These are phyloP conservation scores for Trichomonascus vanleenenianus DNA, from an alignment of 805 yeast genomes.

Conservation along the genomic window DNA sequence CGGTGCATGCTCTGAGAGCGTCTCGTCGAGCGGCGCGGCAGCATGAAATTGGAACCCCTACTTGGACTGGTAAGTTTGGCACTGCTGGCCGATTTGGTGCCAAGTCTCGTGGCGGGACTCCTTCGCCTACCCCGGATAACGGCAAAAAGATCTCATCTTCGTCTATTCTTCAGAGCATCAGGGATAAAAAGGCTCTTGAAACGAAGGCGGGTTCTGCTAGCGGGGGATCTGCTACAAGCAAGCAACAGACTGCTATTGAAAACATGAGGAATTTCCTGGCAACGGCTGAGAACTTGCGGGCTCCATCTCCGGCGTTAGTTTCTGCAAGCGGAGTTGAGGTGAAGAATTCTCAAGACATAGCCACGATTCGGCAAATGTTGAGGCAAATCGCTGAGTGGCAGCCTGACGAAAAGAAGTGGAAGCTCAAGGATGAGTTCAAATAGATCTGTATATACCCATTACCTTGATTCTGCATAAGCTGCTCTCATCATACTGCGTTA, in stretches of 20 bases:
- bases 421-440: slow-evolving; percentile 45
- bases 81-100: slow-evolving; percentile 52
- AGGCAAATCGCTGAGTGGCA: slow-evolving; percentile 65
- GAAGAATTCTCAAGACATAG: slow-evolving; percentile 45
- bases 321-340: slow-evolving; percentile 33
- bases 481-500: too few species aligned
- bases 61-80: slow-evolving; percentile 95
- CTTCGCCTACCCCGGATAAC: neutral
- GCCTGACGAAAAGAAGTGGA: slow-evolving; percentile 53
- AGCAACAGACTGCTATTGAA: slow-evolving; percentile 24
- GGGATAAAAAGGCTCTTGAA: slow-evolving; percentile 35
- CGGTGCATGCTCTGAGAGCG: slow-evolving; percentile 47
- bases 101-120: neutral
- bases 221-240: neutral
- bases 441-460: too few species aligned
- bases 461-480: too few species aligned
- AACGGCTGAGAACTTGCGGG: slow-evolving; percentile 31
- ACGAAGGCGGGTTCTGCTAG: slow-evolving; percentile 10
- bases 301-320: slow-evolving; percentile 45
- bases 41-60: slow-evolving; percentile 67
- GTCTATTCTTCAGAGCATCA: slow-evolving; percentile 42
- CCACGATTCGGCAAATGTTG: slow-evolving; percentile 59
- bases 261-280: slow-evolving; percentile 36
- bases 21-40: slow-evolving; percentile 48
- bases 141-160: slow-evolving; percentile 29